Evolutionary conservation across 305 asterid species (phyloP), one percentile per base, ranked within the genome.

Genomic region (Fraxinus nigra): DNA sequence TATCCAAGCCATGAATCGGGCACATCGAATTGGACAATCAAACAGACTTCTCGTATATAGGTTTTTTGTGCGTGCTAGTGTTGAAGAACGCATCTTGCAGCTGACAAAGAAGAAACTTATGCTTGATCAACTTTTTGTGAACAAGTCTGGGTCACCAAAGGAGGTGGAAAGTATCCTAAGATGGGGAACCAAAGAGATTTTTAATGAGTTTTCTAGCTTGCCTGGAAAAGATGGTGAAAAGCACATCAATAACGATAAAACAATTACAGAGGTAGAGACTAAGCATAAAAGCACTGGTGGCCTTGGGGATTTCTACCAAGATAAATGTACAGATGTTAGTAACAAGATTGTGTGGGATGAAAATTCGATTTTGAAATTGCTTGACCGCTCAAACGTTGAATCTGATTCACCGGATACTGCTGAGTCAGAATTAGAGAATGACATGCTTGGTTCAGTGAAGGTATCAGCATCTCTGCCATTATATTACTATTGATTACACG

Each of bases 111-210:
- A 92, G 87, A 96, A 96, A 83, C 84, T 96, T 87, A 96, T 96
- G 98, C 98, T 96, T 51, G 99, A 96, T 82, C 99, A 94, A 83
- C 97, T 96, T 78, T 96, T 96, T 81, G 98, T 94, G 80, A 92
- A 91, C 87, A 94, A 94, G 87, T 92, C 97, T 82, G 99, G 97
- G 65, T 92, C 98, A 1, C 98, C 85, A 79, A 94, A 97, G 90
- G 98, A 97, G 89, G 95, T 97, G 87, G 98, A 94, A 80, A 97
- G 95, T 82, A 97, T 97, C 69, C 87, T 97, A 56, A 91, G 92
- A 82, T 97, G 99, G 99, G 99, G 99, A 76, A 97, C 99, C 0
- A 97, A 94, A 86, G 94, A 97, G 87, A 98, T 97, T 85, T 97
- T 97, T 90, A 83, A 90, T 48, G 98, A 94, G 87, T 89, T 93